phyloP scores from a whole-genome alignment of 1,139 yeast species.

The Yamadazyma diospyri region DNA sequence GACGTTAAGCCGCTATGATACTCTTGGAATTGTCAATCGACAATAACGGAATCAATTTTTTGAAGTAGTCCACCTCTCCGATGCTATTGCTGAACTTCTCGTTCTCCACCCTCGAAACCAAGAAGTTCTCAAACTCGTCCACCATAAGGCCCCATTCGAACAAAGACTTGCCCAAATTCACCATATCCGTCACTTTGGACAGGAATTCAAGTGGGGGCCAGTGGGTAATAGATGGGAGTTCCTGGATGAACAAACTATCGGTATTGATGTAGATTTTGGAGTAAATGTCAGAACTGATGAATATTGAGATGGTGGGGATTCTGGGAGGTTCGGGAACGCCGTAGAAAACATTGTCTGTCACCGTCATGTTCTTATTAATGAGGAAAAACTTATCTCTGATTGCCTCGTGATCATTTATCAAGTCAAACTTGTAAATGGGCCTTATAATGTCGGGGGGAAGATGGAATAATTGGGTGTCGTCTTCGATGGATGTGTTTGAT shows the following conservation, averaged over 20 bases:
- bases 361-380: conserved; percentile 16
- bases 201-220: too few relatives aligned
- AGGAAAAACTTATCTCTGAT: conserved; percentile 30
- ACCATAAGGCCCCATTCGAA: conserved; percentile 61
- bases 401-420: conserved; percentile 42
- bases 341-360: conserved; percentile 7
- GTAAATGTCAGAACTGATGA: conserved; percentile 28
- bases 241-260: conserved; percentile 18
- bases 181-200: conserved; percentile 10
- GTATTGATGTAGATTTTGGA: conserved; percentile 30
- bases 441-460: conserved; percentile 46
- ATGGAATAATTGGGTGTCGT: conserved; percentile 20
- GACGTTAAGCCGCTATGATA: too few relatives aligned
- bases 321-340: conserved; percentile 24
- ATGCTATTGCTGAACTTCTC: conserved; percentile 28
- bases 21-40: conserved; percentile 36
- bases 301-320: conserved; percentile 36
- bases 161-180: conserved; percentile 57
- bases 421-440: conserved; percentile 47
- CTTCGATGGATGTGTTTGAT: conserved; percentile 8
- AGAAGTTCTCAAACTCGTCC: conserved; percentile 56
- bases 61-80: conserved; percentile 35
- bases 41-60: conserved; percentile 38
- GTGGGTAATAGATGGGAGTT: not conserved
- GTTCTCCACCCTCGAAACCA: conserved; percentile 35